Conservation (phyloP, 768 basidiomycete species). For the Harrya chromipes region DNA sequence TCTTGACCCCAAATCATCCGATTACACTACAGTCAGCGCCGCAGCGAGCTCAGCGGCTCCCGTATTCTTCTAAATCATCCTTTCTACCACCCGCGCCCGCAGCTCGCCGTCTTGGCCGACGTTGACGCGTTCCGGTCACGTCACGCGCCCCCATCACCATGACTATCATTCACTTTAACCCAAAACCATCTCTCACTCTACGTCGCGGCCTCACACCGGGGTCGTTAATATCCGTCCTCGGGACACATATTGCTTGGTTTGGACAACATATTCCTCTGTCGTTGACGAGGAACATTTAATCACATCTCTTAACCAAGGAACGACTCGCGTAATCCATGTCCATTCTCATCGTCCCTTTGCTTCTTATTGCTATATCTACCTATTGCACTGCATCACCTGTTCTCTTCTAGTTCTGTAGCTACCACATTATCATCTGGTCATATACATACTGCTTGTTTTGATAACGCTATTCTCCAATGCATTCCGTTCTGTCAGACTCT, state of each 20-base stretch:
- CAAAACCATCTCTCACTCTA: neutral
- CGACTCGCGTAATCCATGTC: constrained; percentile 13
- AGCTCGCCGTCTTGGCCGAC: neutral
- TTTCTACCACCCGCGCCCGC: neutral
- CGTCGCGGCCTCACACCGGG: neutral
- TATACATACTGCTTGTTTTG: neutral
- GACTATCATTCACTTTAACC: neutral
- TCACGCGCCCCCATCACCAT: neutral
- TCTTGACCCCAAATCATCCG: constrained; percentile 23
- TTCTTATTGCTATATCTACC: neutral
- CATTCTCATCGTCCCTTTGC: constrained; percentile 1
- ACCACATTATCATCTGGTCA: constrained; percentile 6
- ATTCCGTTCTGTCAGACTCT: too few relatives aligned
- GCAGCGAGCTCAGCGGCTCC: constrained; percentile 50
- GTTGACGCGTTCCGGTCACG: constrained; percentile 1
- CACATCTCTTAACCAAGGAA: constrained; percentile 18
- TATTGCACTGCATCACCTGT: constrained; percentile 1
- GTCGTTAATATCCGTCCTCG: constrained; percentile 4
- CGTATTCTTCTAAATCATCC: constrained; percentile 51
- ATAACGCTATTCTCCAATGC: neutral
- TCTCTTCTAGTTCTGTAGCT: constrained; percentile 14
- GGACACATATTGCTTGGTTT: neutral
- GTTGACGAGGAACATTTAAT: constrained; percentile 16
- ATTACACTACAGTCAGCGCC: constrained; percentile 44
- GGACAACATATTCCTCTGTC: constrained; percentile 2